Evolutionary conservation across 805 yeast species (phyloP).

Genomic region (Kurtzmaniella fragi): DNA sequence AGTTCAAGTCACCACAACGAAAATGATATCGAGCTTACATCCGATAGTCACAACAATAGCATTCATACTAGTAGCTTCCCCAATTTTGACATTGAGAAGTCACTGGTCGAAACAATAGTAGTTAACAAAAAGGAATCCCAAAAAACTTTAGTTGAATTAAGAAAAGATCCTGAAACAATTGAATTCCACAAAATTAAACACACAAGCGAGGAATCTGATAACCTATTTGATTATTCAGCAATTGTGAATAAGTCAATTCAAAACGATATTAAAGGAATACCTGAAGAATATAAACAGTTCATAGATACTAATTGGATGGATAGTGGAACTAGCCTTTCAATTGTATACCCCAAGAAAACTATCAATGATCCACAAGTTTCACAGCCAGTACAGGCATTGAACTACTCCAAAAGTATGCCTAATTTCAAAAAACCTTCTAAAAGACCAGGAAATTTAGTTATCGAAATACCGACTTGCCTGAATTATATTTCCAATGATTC

Average conservation of each 20-base stretch:
- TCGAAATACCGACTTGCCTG: not conserved
- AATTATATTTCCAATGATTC: not conserved
- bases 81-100: too few species aligned
- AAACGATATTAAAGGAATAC: conserved; percentile 1
- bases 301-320: conserved; percentile 17
- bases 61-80: too few species aligned
- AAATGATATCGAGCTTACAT: not conserved
- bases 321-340: conserved; percentile 6
- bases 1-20: not conserved
- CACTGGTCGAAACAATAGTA: not conserved
- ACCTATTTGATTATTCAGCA: conserved; percentile 3
- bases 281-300: conserved; percentile 7
- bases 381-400: conserved; percentile 1
- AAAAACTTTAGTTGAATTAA: conserved; percentile 9
- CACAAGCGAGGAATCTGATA: conserved; percentile 3
- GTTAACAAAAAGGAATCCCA: conserved; percentile 12
- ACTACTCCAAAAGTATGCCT: conserved; percentile 11
- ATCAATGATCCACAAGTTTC: not conserved
- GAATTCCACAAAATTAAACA: not conserved
- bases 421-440: conserved; percentile 1
- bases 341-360: conserved; percentile 4
- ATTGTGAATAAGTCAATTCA: conserved; percentile 9
- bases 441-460: not conserved
- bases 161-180: not conserved
- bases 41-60: not conserved